Evolutionary conservation across 345 rosid species (phyloP), one percentile per base, ranked within the genome.

Genomic region (Nasturtium officinale): DNA sequence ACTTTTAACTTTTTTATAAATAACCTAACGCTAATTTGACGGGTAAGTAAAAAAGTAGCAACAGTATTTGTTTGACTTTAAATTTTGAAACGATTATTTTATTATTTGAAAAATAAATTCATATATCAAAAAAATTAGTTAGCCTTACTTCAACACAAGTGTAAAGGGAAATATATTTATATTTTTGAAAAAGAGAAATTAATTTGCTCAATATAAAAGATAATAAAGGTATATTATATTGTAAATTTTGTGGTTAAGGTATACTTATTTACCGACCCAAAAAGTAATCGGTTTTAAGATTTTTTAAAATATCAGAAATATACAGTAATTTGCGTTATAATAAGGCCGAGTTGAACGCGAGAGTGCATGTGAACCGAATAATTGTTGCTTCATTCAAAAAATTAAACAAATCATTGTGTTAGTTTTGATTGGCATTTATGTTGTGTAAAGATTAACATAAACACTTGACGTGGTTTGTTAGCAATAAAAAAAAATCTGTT

Each of bases 351-450:
- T 70, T 72, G 67, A 57, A 47, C 15, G 65, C 48, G 12, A 45
- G 53, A 77, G 40, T 50, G 72, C 72, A 77, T 77, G 80, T 77
- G 76, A 65, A 38, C 20, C 47, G 58, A 77, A 77, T 77, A 40
- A 71, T 77, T 71, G 67, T 30, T 26, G 66, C 46, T 70, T 70
- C 47, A 63, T 29, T 35, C n/a, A 38, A 38, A 12, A 38, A 40
- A 5, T 40, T 13, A 61, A 70, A 70, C 56, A 46, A 77, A 71
- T 64, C 42, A 71, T 71, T 63, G 25, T 77, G 76, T 56, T 64
- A 20, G 52, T 42, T 70, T 62, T 62, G 45, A 56, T 65, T 48
- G 69, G 69, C 46, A 3, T n/a, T n/a, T 55, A 47, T 70, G 47
- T 62, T 58, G 52, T 68, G 40, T 15, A 33, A 37, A 63, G 43